A percentile compares a stretch with the other conserved stretches of the same genome.
Conservation (phyloP, 805 yeast species). For the Wickerhamomyces sydowiorum region DNA sequence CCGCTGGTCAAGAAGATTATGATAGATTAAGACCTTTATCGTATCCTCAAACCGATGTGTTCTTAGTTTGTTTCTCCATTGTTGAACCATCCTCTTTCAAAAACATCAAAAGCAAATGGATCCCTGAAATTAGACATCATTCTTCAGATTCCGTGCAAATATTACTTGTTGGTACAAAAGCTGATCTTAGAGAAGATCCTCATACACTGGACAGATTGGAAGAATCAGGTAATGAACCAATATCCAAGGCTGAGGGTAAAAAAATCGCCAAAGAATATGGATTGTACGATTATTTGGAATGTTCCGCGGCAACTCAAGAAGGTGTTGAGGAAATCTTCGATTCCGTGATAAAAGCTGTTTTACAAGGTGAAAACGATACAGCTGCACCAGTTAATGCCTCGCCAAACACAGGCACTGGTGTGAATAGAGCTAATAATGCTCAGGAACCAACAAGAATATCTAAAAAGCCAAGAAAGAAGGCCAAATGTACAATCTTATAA, state of each 20-base stretch:
- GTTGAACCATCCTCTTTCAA: conserved; percentile 75
- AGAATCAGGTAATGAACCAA: conserved; percentile 57
- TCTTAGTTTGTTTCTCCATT: conserved; percentile 79
- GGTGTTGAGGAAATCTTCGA: conserved; percentile 87
- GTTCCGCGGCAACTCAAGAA: conserved; percentile 84
- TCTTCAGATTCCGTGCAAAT: conserved; percentile 66
- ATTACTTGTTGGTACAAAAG: conserved; percentile 81
- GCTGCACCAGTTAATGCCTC: conserved; percentile 3
- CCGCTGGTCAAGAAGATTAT: conserved; percentile 93
- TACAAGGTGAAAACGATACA: conserved; percentile 22
- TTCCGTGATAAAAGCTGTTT: conserved; percentile 67
- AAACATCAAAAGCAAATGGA: conserved; percentile 77
- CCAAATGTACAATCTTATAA: conserved; percentile 43
- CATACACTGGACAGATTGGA: conserved; percentile 60
- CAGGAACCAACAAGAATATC: not conserved
- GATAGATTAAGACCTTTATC: conserved; percentile 85
- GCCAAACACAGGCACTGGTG: no score
- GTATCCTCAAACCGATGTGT: conserved; percentile 89
- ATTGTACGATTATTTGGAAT: conserved; percentile 73
- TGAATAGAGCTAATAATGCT: not conserved
- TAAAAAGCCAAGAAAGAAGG: conserved; percentile 30
- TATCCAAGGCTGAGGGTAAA: conserved; percentile 55
- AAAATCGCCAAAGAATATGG: conserved; percentile 66
- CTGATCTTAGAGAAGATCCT: conserved; percentile 79
- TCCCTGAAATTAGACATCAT: conserved; percentile 83